Conservation (phyloP, 2,329 filamentous ascomycete genomes). For the Alternaria sp. region DNA sequence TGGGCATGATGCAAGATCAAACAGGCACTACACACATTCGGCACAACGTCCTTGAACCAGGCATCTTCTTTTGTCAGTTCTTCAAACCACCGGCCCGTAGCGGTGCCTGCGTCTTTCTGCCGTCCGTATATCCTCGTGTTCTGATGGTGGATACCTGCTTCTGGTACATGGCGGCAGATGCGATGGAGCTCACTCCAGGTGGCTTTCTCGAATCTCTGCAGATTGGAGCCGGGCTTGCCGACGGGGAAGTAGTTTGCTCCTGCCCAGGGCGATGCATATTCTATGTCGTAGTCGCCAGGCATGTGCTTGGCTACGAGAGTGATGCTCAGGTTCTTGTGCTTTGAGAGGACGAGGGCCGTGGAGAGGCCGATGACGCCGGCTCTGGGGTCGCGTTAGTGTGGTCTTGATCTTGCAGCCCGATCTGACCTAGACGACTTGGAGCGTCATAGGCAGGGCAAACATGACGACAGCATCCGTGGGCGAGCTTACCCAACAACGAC, state of each 20-base stretch:
- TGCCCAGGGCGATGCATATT: slow-evolving; percentile 92
- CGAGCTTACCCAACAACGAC: slow-evolving; percentile 59
- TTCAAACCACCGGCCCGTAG: slow-evolving; percentile 68
- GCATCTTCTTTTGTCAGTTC: slow-evolving; percentile 72
- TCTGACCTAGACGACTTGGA: neutral
- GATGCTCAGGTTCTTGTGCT: slow-evolving; percentile 60
- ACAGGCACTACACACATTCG: slow-evolving; percentile 63
- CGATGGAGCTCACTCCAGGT: slow-evolving; percentile 57
- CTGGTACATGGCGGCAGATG: slow-evolving; percentile 68
- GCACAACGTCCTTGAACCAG: slow-evolving; percentile 77
- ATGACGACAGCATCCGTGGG: neutral
- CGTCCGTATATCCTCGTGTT: slow-evolving; percentile 66
- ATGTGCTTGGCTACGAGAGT: slow-evolving; percentile 81
- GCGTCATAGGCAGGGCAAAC: slow-evolving; percentile 4
- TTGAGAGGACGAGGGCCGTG: slow-evolving; percentile 68
- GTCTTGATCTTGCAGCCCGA: neutral
- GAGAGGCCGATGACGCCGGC: slow-evolving; percentile 73
- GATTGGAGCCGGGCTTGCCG: slow-evolving; percentile 51
- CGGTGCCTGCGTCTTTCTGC: slow-evolving; percentile 67
- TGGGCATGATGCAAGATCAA: neutral
- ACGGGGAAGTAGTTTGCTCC: slow-evolving; percentile 76
- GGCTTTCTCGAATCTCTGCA: slow-evolving; percentile 54
- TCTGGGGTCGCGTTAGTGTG: slow-evolving; percentile 49
- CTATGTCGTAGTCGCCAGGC: slow-evolving; percentile 90
- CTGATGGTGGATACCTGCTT: slow-evolving; percentile 83